Evolutionary conservation across 768 basidiomycete genomes (phyloP).

Genomic region (Cytidiella melzeri): DNA sequence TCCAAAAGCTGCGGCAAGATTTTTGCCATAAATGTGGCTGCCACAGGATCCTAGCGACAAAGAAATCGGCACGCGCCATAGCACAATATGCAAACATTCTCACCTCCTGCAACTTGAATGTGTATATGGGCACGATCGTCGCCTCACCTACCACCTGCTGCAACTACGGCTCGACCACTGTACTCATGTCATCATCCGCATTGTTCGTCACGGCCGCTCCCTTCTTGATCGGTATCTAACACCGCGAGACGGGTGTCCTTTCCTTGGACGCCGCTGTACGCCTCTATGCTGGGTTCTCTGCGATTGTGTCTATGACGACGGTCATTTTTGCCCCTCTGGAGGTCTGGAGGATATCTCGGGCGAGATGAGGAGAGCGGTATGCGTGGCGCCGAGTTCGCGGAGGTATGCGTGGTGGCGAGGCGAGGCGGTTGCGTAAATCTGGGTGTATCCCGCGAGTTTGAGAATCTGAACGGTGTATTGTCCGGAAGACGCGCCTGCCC

Average conservation of each 20-base stretch:
- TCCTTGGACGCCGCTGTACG: neutral
- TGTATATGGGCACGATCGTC: neutral
- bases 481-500: constrained; percentile 5
- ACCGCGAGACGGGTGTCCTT: neutral
- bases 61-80: neutral
- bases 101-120: neutral
- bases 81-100: too few relatives aligned
- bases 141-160: neutral
- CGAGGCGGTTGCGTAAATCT: constrained; percentile 6
- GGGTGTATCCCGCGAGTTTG: constrained; percentile 4
- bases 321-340: neutral
- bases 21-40: neutral
- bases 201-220: constrained; percentile 4
- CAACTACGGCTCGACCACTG: neutral
- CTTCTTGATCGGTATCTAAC: constrained; percentile 3
- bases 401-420: constrained; percentile 6
- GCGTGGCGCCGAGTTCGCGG: constrained; percentile 2
- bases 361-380: constrained; percentile 1
- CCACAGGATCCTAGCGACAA: neutral
- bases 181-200: neutral
- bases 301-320: constrained; percentile 3
- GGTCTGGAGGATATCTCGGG: neutral
- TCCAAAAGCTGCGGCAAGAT: constrained; percentile 4
- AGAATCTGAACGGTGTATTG: constrained; percentile 7
- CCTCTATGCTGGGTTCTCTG: neutral